Evolutionary conservation across 2,329 filamentous ascomycete species (phyloP), one percentile per base, ranked within the genome.

Genomic region (Sporothrix inflata): DNA sequence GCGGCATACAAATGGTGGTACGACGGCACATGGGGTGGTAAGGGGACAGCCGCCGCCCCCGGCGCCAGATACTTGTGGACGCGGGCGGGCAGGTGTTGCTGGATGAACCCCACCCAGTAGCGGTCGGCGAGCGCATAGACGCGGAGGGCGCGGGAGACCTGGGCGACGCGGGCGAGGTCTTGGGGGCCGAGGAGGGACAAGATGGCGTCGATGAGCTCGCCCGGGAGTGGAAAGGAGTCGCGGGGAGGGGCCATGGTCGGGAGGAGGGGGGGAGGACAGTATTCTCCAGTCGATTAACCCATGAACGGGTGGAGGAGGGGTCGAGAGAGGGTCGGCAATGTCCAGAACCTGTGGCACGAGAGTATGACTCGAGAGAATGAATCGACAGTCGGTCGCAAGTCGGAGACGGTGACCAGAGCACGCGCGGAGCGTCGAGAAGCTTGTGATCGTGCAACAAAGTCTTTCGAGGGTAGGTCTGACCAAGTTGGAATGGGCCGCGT

Each of bases 151-250:
- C 83, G 89, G 79, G 90, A 95, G 30, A 90, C 90, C 11, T 82
- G 82, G 1, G 89, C 87, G 14, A 90, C 79, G 1, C 82, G 80
- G 34, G 85, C 85, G 12, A 97, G 87, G 72, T 94, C 91, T 51
- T 83, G 75, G 0, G 92, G 86, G 0, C 87, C 81, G 5, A 97
- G 85, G 77, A 88, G 89, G 45, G 84, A 84, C 16, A 97, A 82
- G 63, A 97, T 89, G n/a, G 87, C 82, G 75, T 92, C 87, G 42
- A 97, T 83, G 9, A 97, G 84, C 79, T 98, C 94, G 14, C 88
- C 81, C 0, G 94, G 94, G 0, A 97, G 85, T 24, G 81, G 65
- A 8, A 49, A 51, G 24, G 21, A 11, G 27, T 51, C 45, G 21
- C 11, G 24, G 21, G 40, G 12, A 4, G 40, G 14, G 6, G 61